phyloP scores from a whole-genome alignment of 2,329 filamentous ascomycete genomes.

The Mycosphaerella arachidis region DNA sequence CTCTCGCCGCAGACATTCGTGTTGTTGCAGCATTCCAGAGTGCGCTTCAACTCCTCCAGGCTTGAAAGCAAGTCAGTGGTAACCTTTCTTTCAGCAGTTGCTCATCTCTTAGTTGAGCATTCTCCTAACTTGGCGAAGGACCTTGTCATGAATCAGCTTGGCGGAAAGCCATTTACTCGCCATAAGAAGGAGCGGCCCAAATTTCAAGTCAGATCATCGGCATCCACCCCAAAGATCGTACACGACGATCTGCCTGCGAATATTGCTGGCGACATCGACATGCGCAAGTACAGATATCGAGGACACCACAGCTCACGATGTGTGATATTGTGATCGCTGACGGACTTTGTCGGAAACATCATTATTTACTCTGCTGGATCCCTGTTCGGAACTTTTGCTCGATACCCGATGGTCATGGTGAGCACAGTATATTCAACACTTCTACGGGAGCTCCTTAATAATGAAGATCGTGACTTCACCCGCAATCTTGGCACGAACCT shows the following conservation, averaged over 20 bases:
- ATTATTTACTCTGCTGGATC: not conserved
- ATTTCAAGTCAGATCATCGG: not conserved
- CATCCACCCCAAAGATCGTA: not conserved
- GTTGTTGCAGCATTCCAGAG: conserved; percentile 47
- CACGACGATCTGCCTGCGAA: not conserved
- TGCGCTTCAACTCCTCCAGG: conserved; percentile 44
- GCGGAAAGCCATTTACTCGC: not conserved
- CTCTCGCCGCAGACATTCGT: conserved; percentile 35
- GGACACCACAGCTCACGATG: not conserved
- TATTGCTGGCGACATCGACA: not conserved
- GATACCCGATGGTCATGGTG: not conserved
- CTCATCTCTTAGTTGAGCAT: conserved; percentile 12
- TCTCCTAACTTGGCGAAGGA: conserved; percentile 18
- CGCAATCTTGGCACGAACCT: not conserved
- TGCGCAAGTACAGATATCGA: not conserved
- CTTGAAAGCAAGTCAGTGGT: conserved; percentile 15
- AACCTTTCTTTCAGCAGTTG: conserved; percentile 21
- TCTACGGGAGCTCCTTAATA: not conserved
- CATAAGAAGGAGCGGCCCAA: not conserved
- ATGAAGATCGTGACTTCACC: not conserved
- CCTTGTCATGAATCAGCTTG: not conserved
- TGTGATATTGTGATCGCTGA: not conserved
- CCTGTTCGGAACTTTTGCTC: not conserved
- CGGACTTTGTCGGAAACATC: not conserved
- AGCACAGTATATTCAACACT: not conserved